Evolutionary conservation across 768 basidiomycete genomes (phyloP).

Genomic region (Panus rudis): DNA sequence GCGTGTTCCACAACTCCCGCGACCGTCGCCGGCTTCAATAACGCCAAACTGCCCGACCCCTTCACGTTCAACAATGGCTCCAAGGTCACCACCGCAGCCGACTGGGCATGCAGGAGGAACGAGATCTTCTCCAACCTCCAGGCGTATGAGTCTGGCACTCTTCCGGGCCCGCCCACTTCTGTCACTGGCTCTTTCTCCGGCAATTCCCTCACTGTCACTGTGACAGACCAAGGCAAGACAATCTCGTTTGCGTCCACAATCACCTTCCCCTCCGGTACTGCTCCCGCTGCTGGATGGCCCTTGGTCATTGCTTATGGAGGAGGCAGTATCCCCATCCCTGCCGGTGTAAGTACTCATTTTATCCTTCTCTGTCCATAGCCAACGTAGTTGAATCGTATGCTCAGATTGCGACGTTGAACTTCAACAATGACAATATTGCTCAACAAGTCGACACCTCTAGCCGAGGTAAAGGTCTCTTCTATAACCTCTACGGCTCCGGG

Average conservation of each 20-base stretch:
- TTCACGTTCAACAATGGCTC: constrained; percentile 44
- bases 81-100: constrained; percentile 34
- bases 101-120: constrained; percentile 45
- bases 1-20: constrained; percentile 15
- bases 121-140: constrained; percentile 46
- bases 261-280: constrained; percentile 36
- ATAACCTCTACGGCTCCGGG: constrained; percentile 41
- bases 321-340: constrained; percentile 28
- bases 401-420: constrained; percentile 38
- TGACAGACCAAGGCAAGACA: constrained; percentile 36
- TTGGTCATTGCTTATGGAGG: constrained; percentile 47
- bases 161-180: constrained; percentile 40
- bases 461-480: constrained; percentile 52
- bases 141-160: constrained; percentile 44
- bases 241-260: constrained; percentile 45
- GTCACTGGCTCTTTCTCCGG: constrained; percentile 35
- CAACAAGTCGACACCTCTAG: constrained; percentile 37
- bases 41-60: constrained; percentile 43
- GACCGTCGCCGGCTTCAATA: constrained; percentile 25
- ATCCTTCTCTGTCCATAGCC: no score
- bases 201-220: constrained; percentile 37
- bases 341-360: constrained; percentile 23
- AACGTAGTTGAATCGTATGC: constrained; percentile 22
- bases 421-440: constrained; percentile 49
- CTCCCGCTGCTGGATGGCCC: constrained; percentile 35